Percentiles rank a stretch among this genome's conserved stretches.
phyloP scores from a whole-genome alignment of 2,329 filamentous ascomycete species.

The Cadophora sp. region DNA sequence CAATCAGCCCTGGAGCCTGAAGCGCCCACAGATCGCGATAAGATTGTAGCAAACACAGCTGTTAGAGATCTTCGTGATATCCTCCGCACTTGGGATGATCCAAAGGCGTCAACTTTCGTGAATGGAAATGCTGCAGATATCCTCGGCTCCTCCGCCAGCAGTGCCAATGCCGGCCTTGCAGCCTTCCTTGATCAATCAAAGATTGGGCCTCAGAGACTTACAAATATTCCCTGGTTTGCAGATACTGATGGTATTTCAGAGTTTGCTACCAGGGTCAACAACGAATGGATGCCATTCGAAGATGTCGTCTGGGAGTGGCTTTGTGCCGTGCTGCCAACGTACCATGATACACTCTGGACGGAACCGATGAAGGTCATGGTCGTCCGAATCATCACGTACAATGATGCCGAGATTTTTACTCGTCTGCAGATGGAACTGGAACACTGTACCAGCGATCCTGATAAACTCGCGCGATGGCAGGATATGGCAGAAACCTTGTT shows the following conservation, averaged over 20 bases:
- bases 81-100: slow-evolving; percentile 47
- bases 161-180: slow-evolving; percentile 55
- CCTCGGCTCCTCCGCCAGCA: slow-evolving; percentile 40
- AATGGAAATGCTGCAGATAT: slow-evolving; percentile 43
- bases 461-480: slow-evolving; percentile 48
- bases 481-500: slow-evolving; percentile 67
- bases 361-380: slow-evolving; percentile 62
- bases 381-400: slow-evolving; percentile 56
- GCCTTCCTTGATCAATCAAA: slow-evolving; percentile 71
- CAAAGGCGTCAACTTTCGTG: slow-evolving; percentile 44
- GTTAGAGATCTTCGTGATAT: slow-evolving; percentile 47
- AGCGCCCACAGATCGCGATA: slow-evolving; percentile 26
- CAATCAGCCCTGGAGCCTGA: slow-evolving; percentile 37
- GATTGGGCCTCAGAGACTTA: slow-evolving; percentile 57
- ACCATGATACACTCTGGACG: slow-evolving; percentile 62
- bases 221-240: slow-evolving; percentile 56
- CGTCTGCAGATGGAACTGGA: slow-evolving; percentile 53
- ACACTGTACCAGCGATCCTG: slow-evolving; percentile 23
- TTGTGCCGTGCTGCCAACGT: slow-evolving; percentile 55
- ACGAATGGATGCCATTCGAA: slow-evolving; percentile 58
- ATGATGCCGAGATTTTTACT: slow-evolving; percentile 59
- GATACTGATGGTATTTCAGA: slow-evolving; percentile 57
- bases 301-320: slow-evolving; percentile 68
- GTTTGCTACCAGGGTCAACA: slow-evolving; percentile 58
- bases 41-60: slow-evolving; percentile 38